These are phyloP conservation scores for Magnusiomyces clavatus DNA, from an alignment of 1,139 yeast species.

Conservation along the genomic window DNA sequence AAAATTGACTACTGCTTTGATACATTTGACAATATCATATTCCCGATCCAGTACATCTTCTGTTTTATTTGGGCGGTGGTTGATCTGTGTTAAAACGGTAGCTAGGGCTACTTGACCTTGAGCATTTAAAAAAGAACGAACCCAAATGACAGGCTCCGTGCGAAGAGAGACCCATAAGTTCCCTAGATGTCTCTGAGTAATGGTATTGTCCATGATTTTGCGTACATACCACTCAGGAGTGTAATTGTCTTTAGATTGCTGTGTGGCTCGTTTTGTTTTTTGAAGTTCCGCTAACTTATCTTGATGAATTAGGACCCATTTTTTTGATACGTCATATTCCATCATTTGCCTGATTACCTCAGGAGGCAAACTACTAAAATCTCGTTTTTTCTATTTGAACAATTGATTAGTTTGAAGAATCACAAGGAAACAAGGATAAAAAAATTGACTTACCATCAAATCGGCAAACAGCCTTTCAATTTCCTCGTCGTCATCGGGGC, in stretches of 20 bases:
- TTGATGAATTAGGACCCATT: slow-evolving; percentile 88
- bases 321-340: slow-evolving; percentile 66
- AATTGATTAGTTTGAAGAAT: neutral
- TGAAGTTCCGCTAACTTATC: slow-evolving; percentile 73
- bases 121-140: slow-evolving; percentile 63
- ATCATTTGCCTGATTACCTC: slow-evolving; percentile 74
- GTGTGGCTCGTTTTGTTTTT: slow-evolving; percentile 41
- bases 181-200: slow-evolving; percentile 64
- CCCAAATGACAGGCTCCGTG: slow-evolving; percentile 92
- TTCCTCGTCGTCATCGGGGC: slow-evolving; percentile 27
- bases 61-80: slow-evolving; percentile 26
- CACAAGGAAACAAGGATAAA: neutral
- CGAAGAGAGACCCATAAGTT: slow-evolving; percentile 86
- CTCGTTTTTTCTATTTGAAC: slow-evolving; percentile 57
- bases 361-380: slow-evolving; percentile 70
- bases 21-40: slow-evolving; percentile 50
- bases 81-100: slow-evolving; percentile 45
- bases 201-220: slow-evolving; percentile 59
- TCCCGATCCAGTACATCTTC: slow-evolving; percentile 50
- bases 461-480: slow-evolving; percentile 33
- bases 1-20: slow-evolving; percentile 52
- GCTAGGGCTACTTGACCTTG: slow-evolving; percentile 88
- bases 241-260: slow-evolving; percentile 32
- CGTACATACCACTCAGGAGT: slow-evolving; percentile 77
- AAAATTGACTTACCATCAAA: slow-evolving; percentile 24